phyloP scores from a whole-genome alignment of 345 rosid species.

The Nasturtium officinale region DNA sequence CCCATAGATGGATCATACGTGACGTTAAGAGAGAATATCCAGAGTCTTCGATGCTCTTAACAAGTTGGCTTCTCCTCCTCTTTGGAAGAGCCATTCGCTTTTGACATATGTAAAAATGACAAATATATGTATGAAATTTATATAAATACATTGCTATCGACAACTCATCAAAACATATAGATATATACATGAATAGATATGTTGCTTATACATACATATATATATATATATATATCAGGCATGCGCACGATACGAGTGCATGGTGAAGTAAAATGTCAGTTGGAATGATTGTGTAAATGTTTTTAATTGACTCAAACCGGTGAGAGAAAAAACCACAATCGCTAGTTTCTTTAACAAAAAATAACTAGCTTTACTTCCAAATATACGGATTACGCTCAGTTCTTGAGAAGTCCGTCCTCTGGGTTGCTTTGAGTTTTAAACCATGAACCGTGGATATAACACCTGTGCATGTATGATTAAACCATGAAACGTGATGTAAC shows the following conservation, averaged over 20 bases:
- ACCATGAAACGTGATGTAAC: too few species aligned
- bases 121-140: not conserved
- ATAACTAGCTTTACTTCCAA: conserved; percentile 1
- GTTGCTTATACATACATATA: too few species aligned
- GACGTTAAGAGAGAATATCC: conserved; percentile 30
- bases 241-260: conserved; percentile 1
- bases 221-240: not conserved
- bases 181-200: not conserved
- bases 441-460: not conserved
- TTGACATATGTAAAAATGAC: not conserved
- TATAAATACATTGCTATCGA: not conserved
- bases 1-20: conserved; percentile 20
- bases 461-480: not conserved
- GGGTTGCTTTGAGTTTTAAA: not conserved
- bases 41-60: conserved; percentile 27
- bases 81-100: not conserved
- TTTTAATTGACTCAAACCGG: conserved; percentile 4
- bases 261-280: conserved; percentile 2
- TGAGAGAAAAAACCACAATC: not conserved
- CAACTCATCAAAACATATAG: not conserved
- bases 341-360: not conserved
- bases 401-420: not conserved
- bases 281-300: not conserved
- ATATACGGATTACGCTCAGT: not conserved
- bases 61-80: conserved; percentile 12